Conservation (phyloP, 371 early-diverging fungal species). For the Mortierella sp. region DNA sequence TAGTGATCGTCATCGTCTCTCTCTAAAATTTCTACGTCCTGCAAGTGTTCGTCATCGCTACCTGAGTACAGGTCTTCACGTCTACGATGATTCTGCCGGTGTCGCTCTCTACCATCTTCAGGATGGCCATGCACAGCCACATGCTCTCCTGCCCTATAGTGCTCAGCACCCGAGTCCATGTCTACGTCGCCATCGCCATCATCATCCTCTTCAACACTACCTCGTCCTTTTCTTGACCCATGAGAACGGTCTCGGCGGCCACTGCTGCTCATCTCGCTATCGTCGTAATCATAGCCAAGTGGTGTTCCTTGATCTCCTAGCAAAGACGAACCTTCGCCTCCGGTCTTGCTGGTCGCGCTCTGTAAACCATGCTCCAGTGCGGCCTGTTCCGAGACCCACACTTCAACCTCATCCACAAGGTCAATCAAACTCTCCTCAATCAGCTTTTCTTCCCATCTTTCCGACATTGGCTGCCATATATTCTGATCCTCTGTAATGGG, state of each 20-base stretch:
- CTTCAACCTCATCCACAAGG: conserved; percentile 71
- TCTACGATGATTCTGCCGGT: not conserved
- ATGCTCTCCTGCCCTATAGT: conserved; percentile 6
- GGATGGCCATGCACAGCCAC: not conserved
- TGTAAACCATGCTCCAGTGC: conserved; percentile 16
- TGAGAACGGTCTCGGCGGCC: conserved; percentile 10
- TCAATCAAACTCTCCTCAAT: conserved; percentile 78
- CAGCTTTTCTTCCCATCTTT: conserved; percentile 71
- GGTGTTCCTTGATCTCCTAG: conserved; percentile 1
- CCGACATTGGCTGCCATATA: conserved; percentile 71
- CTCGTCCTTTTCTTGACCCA: not conserved
- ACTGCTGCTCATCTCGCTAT: conserved; percentile 38
- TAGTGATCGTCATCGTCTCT: conserved; percentile 9
- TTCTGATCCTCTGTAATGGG: conserved; percentile 11
- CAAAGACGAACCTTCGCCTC: not conserved
- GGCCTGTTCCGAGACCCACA: conserved; percentile 55
- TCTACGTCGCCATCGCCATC: conserved; percentile 3
- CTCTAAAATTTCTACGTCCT: conserved; percentile 10
- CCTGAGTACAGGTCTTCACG: conserved; percentile 18
- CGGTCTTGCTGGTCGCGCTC: conserved; percentile 4
- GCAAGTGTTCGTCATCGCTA: conserved; percentile 14
- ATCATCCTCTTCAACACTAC: conserved; percentile 1
- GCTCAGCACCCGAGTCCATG: conserved; percentile 16
- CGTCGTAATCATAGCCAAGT: conserved; percentile 24
- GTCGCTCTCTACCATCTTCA: conserved; percentile 10